Evolutionary conservation across 495 filamentous ascomycete species (phyloP).

Genomic region (Collariella sp.): DNA sequence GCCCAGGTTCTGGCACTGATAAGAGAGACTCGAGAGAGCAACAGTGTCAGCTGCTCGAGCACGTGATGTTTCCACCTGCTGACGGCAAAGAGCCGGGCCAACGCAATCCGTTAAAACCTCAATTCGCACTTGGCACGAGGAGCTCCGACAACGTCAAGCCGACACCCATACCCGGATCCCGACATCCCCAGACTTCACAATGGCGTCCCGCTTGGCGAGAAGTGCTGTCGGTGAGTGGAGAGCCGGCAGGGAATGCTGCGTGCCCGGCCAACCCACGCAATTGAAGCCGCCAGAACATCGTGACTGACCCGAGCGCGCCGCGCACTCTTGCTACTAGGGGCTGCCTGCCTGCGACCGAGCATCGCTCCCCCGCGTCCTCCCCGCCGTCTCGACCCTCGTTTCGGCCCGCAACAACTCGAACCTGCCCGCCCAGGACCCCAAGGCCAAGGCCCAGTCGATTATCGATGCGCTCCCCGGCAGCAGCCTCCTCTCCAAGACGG

Average conservation of each 20-base stretch:
- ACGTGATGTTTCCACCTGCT: conserved; percentile 28
- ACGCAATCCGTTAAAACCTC: conserved; percentile 44
- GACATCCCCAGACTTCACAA: conserved; percentile 54
- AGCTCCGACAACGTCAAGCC: conserved; percentile 33
- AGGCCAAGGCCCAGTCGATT: conserved; percentile 91
- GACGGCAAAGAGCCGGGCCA: conserved; percentile 27
- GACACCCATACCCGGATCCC: conserved; percentile 16
- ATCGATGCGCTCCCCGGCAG: conserved; percentile 80
- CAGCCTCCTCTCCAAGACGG: conserved; percentile 85
- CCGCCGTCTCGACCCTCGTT: conserved; percentile 58
- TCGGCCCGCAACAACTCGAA: conserved; percentile 62
- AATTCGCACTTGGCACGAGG: conserved; percentile 29
- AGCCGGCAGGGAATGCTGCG: neutral
- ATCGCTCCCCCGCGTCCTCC: conserved; percentile 59
- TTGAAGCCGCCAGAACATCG: conserved; percentile 11
- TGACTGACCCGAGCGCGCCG: conserved; percentile 4
- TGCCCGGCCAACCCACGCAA: conserved; percentile 10
- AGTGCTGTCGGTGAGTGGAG: conserved; percentile 73
- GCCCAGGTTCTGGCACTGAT: neutral
- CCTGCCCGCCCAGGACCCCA: conserved; percentile 73
- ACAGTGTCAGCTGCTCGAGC: conserved; percentile 2
- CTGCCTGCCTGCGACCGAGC: conserved; percentile 74
- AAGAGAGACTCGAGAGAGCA: too few species aligned
- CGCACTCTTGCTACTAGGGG: conserved; percentile 55
- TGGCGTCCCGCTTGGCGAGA: conserved; percentile 92